A percentile compares a stretch with the other conserved stretches of the same genome.
Conservation (phyloP, 2,329 filamentous ascomycete genomes). For the Cyphellophora attinorum region DNA sequence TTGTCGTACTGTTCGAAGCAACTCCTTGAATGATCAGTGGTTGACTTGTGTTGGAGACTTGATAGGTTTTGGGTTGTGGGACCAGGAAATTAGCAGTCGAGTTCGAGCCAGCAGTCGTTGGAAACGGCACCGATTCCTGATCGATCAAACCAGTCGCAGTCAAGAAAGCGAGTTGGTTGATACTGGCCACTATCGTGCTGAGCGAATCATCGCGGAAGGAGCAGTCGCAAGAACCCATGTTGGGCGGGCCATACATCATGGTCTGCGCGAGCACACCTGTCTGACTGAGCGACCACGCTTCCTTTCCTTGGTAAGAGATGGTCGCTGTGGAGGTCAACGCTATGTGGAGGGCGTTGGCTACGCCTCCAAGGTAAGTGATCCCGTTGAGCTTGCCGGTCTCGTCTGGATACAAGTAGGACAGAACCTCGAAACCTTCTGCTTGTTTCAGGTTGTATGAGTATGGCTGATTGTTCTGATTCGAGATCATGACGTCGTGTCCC, state of each 20-base stretch:
- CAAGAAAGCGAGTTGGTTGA: slow-evolving; percentile 4
- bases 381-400: slow-evolving; percentile 2
- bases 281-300: background rate
- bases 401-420: slow-evolving; percentile 5
- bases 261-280: slow-evolving; percentile 2
- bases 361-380: slow-evolving; percentile 4
- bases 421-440: slow-evolving; percentile 4
- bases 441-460: slow-evolving; percentile 3
- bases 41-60: background rate
- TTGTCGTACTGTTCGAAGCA: background rate
- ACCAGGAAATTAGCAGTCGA: background rate
- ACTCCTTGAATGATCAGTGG: no score
- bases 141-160: slow-evolving; percentile 3
- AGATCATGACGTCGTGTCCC: background rate
- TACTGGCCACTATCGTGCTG: slow-evolving; percentile 4
- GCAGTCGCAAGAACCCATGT: no score
- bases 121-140: slow-evolving; percentile 6
- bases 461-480: slow-evolving; percentile 1
- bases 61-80: background rate
- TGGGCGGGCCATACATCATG: slow-evolving; percentile 3
- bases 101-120: slow-evolving; percentile 3
- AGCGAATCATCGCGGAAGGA: slow-evolving; percentile 1
- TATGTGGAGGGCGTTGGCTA: slow-evolving; percentile 3
- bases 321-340: slow-evolving; percentile 3
- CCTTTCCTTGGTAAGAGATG: slow-evolving; percentile 4